Evolutionary conservation across 305 asterid genomes (phyloP).

Genomic region (Fraxinus xanthoxyloides): DNA sequence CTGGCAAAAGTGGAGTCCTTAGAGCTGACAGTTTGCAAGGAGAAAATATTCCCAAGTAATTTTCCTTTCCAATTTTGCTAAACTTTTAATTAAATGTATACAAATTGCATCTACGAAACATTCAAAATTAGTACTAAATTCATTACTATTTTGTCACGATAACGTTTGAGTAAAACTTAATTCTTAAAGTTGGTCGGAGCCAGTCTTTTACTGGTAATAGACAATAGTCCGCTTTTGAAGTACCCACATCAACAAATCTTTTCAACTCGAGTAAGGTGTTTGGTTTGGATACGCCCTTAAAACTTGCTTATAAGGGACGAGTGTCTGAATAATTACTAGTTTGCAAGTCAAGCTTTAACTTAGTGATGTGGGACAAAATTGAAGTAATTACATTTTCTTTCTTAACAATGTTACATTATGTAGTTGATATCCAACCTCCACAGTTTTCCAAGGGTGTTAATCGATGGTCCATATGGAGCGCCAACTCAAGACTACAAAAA

Average conservation of each 20-base stretch:
- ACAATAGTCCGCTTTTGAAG: neutral
- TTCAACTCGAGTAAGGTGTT: neutral
- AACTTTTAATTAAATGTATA: neutral
- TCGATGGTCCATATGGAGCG: conserved; percentile 89
- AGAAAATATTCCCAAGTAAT: conserved; percentile 70
- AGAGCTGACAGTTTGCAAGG: conserved; percentile 58
- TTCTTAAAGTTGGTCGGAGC: neutral
- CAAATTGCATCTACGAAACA: conserved; percentile 1
- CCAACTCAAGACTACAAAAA: conserved; percentile 86
- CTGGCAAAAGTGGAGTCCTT: conserved; percentile 73
- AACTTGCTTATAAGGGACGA: neutral
- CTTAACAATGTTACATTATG: neutral
- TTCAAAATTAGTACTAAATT: neutral
- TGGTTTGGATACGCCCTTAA: neutral
- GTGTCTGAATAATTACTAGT: neutral
- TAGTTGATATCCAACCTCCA: neutral
- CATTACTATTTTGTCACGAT: neutral
- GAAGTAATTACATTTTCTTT: neutral
- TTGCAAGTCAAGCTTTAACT: neutral
- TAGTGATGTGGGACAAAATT: neutral
- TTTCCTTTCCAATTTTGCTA: neutral
- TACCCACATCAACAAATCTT: neutral
- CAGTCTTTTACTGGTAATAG: neutral
- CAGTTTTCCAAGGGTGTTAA: conserved; percentile 71
- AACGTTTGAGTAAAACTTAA: neutral